Percentiles rank a stretch among this genome's conserved stretches.
Conservation (phyloP, 108 stramenopile genomes). For the Cylindrotheca fusiformis region DNA sequence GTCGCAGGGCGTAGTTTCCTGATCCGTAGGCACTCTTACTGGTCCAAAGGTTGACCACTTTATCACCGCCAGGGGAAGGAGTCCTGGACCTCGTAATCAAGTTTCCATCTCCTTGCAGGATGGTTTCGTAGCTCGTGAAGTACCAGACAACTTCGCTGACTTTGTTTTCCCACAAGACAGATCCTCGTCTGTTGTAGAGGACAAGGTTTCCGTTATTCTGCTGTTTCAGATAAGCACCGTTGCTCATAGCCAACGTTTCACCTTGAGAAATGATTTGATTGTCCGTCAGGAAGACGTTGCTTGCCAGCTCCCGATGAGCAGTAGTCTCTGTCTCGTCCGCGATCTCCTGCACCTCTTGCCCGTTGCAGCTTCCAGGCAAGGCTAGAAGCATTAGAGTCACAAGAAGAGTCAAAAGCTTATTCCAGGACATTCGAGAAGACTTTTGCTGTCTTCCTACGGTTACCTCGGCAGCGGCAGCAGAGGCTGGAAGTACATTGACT, state of each 20-base stretch:
- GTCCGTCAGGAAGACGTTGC: neutral
- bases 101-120: slow-evolving; percentile 10
- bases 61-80: neutral
- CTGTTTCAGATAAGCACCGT: neutral
- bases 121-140: neutral
- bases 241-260: neutral
- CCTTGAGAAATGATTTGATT: neutral
- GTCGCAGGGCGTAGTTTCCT: neutral
- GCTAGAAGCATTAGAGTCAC: too few relatives aligned
- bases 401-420: too few relatives aligned
- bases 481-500: too few relatives aligned
- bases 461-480: too few relatives aligned
- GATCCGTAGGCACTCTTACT: neutral
- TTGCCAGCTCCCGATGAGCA: too few relatives aligned
- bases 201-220: slow-evolving; percentile 8
- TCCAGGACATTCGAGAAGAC: too few relatives aligned
- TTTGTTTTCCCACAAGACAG: slow-evolving; percentile 5
- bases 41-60: neutral
- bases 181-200: neutral
- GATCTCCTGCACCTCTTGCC: too few relatives aligned
- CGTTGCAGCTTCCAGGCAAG: too few relatives aligned
- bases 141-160: neutral
- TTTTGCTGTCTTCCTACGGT: too few relatives aligned
- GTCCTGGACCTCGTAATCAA: neutral
- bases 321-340: too few relatives aligned